Conservation (phyloP, 331 rosid species). For the Acacia concinna region DNA sequence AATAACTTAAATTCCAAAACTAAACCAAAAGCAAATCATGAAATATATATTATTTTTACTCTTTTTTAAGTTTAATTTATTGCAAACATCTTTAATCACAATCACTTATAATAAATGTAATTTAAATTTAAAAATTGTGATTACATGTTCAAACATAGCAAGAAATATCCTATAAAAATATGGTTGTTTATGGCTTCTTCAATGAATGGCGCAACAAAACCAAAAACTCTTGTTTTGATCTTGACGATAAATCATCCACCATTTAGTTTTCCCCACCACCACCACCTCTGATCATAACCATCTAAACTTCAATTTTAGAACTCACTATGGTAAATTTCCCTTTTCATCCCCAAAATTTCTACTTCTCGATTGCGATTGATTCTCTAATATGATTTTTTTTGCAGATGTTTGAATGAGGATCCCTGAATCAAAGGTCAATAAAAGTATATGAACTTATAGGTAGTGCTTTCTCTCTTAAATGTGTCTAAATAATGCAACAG, state of each 20-base stretch:
- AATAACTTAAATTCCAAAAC: too few species aligned
- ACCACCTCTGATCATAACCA: slow-evolving; percentile 48
- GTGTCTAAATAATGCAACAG: slow-evolving; percentile 17
- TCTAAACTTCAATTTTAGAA: slow-evolving; percentile 58
- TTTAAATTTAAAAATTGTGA: too few species aligned
- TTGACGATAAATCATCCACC: slow-evolving; percentile 81
- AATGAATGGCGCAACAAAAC: slow-evolving; percentile 83
- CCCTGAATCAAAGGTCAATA: slow-evolving; percentile 44
- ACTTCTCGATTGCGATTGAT: background rate
- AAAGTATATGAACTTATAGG: slow-evolving; percentile 42
- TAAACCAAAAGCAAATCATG: too few species aligned
- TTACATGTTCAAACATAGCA: too few species aligned
- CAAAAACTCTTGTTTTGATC: slow-evolving; percentile 72
- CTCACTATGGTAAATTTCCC: slow-evolving; percentile 39
- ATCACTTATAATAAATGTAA: too few species aligned
- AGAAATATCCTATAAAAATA: too few species aligned
- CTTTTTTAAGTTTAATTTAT: too few species aligned
- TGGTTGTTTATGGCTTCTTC: slow-evolving; percentile 82
- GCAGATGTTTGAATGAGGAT: slow-evolving; percentile 63
- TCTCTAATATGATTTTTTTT: slow-evolving; percentile 30
- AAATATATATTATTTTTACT: too few species aligned
- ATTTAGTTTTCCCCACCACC: slow-evolving; percentile 71
- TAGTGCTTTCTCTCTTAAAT: background rate
- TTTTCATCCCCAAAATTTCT: too few species aligned
- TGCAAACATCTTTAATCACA: too few species aligned